Evolutionary conservation across 768 basidiomycete species (phyloP).

Genomic region (Clavulina sp.): DNA sequence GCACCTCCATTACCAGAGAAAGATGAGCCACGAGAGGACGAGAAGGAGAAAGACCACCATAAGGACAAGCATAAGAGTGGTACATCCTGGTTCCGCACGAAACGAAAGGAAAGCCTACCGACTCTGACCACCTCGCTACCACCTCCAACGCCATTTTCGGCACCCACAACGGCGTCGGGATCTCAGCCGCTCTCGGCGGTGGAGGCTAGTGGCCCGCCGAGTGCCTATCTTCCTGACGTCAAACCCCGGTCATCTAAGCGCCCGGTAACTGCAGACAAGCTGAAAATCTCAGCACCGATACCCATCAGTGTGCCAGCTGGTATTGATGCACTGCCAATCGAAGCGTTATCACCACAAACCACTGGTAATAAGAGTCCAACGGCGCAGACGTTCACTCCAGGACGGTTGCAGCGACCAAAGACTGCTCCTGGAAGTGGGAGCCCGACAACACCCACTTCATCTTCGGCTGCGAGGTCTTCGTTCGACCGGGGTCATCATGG

Average conservation of each 20-base stretch:
- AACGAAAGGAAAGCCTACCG: background rate
- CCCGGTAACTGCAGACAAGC: background rate
- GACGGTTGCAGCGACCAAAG: background rate
- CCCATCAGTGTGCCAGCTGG: no score
- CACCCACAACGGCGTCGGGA: no score
- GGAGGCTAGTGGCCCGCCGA: no score
- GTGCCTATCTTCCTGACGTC: background rate
- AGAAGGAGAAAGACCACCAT: no score
- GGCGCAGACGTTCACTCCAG: background rate
- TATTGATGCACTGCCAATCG: no score
- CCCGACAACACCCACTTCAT: background rate
- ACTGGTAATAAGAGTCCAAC: no score
- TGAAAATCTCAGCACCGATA: background rate
- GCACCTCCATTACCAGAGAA: background rate
- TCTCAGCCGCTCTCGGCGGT: no score
- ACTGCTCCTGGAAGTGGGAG: background rate
- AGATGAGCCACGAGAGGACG: no score
- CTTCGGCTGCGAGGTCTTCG: background rate
- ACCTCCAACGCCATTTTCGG: background rate
- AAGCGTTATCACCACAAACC: no score
- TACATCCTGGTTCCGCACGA: background rate
- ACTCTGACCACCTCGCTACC: background rate
- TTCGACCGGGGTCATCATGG: background rate
- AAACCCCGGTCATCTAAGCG: background rate
- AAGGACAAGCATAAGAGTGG: background rate